phyloP scores from a whole-genome alignment of 169 alveolate species.

The Plasmodium knowlesi region DNA sequence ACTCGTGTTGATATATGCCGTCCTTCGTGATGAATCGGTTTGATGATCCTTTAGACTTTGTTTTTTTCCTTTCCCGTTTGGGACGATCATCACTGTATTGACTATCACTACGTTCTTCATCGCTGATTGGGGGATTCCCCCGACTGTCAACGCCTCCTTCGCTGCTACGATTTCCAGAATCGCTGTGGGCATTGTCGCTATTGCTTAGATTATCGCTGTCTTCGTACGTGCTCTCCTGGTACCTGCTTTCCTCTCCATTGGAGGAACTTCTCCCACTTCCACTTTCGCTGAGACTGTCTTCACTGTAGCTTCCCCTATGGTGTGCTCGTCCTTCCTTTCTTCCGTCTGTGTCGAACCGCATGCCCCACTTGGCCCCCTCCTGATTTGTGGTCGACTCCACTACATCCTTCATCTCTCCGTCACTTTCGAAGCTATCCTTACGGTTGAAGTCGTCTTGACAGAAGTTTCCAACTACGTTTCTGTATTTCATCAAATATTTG shows the following conservation, averaged over 20 bases:
- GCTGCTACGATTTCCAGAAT: not conserved
- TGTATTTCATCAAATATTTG: conserved; percentile 55
- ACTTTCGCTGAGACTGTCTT: not conserved
- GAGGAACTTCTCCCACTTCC: not conserved
- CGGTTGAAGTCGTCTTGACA: conserved; percentile 24
- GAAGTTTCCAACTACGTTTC: conserved; percentile 31
- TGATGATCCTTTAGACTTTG: not conserved
- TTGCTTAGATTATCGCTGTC: not conserved
- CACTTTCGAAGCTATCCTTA: conserved; percentile 23
- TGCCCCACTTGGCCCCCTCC: not conserved
- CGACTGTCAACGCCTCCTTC: not conserved
- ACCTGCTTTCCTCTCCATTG: not conserved
- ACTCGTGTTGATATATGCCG: not conserved
- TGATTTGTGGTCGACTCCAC: not conserved
- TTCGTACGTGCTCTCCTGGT: not conserved
- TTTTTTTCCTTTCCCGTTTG: not conserved
- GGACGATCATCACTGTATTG: not conserved
- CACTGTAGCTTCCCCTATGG: not conserved
- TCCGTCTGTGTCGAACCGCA: not conserved
- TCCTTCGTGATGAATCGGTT: conserved; percentile 11
- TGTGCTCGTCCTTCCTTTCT: not conserved
- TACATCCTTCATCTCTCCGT: conserved; percentile 13
- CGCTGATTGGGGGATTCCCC: not conserved
- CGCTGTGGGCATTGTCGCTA: not conserved
- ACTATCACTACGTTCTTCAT: not conserved